Base-by-base conservation (phyloP, 2,329 filamentous ascomycete genomes). In the Pseudopithomyces maydicus region DNA sequence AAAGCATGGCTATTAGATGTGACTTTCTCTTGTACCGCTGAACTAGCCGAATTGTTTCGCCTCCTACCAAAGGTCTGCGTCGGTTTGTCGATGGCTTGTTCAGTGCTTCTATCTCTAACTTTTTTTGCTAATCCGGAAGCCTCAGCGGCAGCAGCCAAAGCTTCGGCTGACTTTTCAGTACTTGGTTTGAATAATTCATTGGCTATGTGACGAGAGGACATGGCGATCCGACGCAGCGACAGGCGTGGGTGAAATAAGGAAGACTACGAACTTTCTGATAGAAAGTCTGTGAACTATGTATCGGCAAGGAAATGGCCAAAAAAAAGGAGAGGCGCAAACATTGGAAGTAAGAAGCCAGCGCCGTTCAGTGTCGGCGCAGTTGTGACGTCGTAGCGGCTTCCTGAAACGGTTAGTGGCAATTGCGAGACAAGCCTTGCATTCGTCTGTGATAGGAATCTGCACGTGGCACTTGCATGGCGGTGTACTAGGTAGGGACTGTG, bases 331-430 rank as follows among this genome's bases (percentile, higher is more conserved):
- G n/a, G 19, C 33, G 32, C 33, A 26, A 8, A 26, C 33, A 50
- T 50, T 11, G 22, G 12, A 33, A 6, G 22, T 19, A 22, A 20
- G 35, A 39, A 10, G 14, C 12, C 29, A 19, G 20, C 39, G 19
- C 47, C 17, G 17, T 41, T 41, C n/a, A 19, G 19, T 17, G 29
- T 33, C 33, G 35, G 35, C 15, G 35, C 20, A 26, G 17, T 33
- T 19, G 47, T 50, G 47, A 50, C 47, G 47, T 41, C 41, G 19
- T 23, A 43, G 47, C 35, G 35, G 33, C 26, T 41, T 3, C 47
- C 35, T 29, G 22, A 39, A 41, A 41, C 20, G 35, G 35, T 22
- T 50, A 50, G 47, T 15, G n/a, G 14, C 2, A 12, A 8, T 38
- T 3, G 2, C 6, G 17, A 33, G 26, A 33, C 22, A 12, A 17